Evolutionary conservation across 1,284 basidiomycete genomes (phyloP), one percentile per base, ranked within the genome.

Genomic region (Ustilago tritici): DNA sequence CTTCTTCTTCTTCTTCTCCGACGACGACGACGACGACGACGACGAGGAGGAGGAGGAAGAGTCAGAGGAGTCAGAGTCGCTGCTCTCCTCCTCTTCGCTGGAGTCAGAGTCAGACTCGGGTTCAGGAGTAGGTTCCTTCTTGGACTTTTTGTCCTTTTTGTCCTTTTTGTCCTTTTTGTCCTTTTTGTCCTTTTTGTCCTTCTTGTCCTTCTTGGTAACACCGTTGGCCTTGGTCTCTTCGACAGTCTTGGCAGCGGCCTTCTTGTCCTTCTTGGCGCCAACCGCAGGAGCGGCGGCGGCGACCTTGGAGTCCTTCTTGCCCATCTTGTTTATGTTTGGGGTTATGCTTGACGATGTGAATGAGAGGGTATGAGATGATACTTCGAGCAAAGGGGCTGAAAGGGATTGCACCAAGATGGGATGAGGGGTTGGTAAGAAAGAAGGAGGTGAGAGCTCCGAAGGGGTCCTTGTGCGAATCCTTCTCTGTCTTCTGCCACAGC

Each of bases 141-240:
- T 50, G 28, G 49, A 28, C 49, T 50, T 50, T 28, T 50, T 50
- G 28, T 23, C 0, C 28, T 50, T 50, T 31, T 50, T 50, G 28
- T 28, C 23, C 28, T 81, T 81, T 76, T 82, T 82, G 19, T 57
- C 49, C 72, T 80, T 76, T 66, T 82, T 81, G 57, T n/a, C n/a
- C 47, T 50, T 50, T 28, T 50, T 50, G 28, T 23, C 15, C 28
- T 50, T 50, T 31, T 50, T 50, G 28, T 14, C 23, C 28, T 81
- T 81, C 78, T 82, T 82, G 19, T 57, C 49, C 72, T 79, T 76
- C 69, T 82, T 81, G 57, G 61, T 59, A 65, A 70, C 70, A 50
- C 66, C 70, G 67, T 69, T 74, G 56, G 70, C 31, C 65, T 79
- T 77, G 65, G 64, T 47, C 46, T 60, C 65, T 36, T 66, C 61